Conservation (phyloP, 805 yeast species). For the Blastobotrys attinorum region DNA sequence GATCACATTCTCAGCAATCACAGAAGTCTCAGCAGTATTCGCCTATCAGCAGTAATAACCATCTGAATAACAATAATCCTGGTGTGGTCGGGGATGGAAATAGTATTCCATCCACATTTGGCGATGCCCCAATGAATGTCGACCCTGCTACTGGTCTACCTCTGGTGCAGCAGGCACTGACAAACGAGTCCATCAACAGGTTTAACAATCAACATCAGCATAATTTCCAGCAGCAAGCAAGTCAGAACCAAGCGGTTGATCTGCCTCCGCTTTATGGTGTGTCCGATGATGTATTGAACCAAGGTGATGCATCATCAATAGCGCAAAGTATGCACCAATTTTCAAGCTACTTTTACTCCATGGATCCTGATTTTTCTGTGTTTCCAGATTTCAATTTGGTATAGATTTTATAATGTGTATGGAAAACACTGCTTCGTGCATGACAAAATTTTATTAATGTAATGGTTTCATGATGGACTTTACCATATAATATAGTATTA, state of each 20-base stretch:
- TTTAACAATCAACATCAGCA: constrained; percentile 2
- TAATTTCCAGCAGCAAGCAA: too few species aligned
- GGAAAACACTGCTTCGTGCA: too few species aligned
- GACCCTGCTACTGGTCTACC: neutral
- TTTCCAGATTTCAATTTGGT: constrained; percentile 1
- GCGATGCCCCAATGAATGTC: neutral
- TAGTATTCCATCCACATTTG: neutral
- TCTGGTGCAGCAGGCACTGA: neutral
- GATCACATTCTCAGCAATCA: constrained; percentile 1
- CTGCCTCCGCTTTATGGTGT: too few species aligned
- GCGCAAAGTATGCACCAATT: constrained; percentile 12
- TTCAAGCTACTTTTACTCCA: constrained; percentile 6
- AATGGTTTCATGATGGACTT: too few species aligned
- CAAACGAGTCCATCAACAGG: neutral
- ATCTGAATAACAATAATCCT: neutral
- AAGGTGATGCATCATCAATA: constrained; percentile 7
- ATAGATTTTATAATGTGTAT: too few species aligned
- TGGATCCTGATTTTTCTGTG: constrained; percentile 7
- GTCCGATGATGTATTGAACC: neutral
- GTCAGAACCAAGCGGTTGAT: too few species aligned
- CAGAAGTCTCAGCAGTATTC: neutral
- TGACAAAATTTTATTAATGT: too few species aligned
- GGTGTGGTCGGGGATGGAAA: neutral
- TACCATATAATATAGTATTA: too few species aligned
- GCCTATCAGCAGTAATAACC: neutral